Evolutionary conservation across 139 green algal species (phyloP).

Genomic region (Mesotaenium endlicherianum): DNA sequence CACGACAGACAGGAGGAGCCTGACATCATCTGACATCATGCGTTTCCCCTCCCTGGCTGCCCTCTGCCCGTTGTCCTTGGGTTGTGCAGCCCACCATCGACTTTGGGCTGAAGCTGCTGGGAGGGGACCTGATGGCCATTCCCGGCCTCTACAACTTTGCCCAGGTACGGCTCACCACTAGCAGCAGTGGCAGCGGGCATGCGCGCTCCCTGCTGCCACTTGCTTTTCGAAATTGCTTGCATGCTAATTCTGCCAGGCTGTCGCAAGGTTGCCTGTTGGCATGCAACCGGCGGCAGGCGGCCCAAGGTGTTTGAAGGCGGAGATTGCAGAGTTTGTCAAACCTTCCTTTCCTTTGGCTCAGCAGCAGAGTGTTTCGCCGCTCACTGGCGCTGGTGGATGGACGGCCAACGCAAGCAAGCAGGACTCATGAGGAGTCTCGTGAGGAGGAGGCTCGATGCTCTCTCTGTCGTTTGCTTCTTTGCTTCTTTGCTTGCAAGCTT

Average conservation of each 20-base stretch:
- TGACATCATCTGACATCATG: too few relatives aligned
- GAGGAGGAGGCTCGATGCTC: too few relatives aligned
- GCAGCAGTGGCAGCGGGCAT: neutral
- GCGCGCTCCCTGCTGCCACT: neutral
- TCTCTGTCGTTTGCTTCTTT: too few relatives aligned
- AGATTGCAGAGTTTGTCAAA: neutral
- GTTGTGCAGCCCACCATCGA: conserved; percentile 37
- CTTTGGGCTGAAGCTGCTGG: conserved; percentile 42
- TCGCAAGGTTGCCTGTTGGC: neutral
- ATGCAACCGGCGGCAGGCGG: neutral
- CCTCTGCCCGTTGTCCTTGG: neutral
- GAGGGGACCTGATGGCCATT: conserved; percentile 47
- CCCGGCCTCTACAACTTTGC: conserved; percentile 37
- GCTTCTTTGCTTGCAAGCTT: too few relatives aligned
- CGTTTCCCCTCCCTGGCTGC: too few relatives aligned
- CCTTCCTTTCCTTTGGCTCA: neutral
- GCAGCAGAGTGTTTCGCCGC: too few relatives aligned
- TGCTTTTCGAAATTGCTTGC: neutral
- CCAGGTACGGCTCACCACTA: conserved; percentile 21
- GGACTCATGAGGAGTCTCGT: too few relatives aligned
- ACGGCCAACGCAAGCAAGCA: too few relatives aligned
- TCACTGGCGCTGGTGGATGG: too few relatives aligned
- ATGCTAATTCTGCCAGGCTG: neutral
- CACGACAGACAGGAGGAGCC: too few relatives aligned
- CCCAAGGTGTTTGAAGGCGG: neutral